phyloP scores from a whole-genome alignment of 352 stramenopile genomes.

The Phytopythium aichiense region DNA sequence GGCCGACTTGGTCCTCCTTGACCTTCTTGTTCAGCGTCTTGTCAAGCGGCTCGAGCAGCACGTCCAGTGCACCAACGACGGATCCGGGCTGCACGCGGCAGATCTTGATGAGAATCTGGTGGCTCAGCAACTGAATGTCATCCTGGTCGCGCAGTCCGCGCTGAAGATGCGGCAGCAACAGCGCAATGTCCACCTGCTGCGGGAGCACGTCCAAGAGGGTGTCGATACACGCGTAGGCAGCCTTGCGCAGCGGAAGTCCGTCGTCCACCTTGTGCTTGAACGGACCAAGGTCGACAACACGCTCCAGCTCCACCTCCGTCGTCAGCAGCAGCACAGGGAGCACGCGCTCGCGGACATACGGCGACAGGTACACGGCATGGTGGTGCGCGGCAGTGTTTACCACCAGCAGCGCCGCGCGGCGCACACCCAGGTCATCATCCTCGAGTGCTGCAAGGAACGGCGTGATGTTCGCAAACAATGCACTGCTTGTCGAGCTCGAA shows the following conservation, averaged over 20 bases:
- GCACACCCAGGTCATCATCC: conserved; percentile 95
- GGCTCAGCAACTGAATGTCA: conserved; percentile 95
- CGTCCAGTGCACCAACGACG: conserved; percentile 84
- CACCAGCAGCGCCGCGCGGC: conserved; percentile 92
- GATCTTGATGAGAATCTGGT: conserved; percentile 97
- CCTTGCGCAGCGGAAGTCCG: conserved; percentile 82
- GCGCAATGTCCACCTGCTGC: conserved; percentile 87
- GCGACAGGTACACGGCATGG: conserved; percentile 76
- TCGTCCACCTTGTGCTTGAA: conserved; percentile 98
- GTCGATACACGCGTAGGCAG: conserved; percentile 93
- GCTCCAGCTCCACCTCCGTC: conserved; percentile 93
- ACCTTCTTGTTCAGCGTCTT: conserved; percentile 96
- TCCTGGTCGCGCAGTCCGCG: conserved; percentile 91
- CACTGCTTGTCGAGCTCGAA: conserved; percentile 27
- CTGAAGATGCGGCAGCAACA: conserved; percentile 93
- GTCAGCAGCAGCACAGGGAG: conserved; percentile 89
- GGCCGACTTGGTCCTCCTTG: conserved; percentile 93
- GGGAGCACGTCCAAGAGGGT: conserved; percentile 94
- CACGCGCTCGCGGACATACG: conserved; percentile 83
- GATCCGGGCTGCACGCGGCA: conserved; percentile 74
- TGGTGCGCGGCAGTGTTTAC: conserved; percentile 96
- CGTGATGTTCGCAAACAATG: conserved; percentile 74
- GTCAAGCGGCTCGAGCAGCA: conserved; percentile 91
- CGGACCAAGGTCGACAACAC: conserved; percentile 96
- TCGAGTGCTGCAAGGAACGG: conserved; percentile 91